phyloP scores from a whole-genome alignment of 495 filamentous ascomycete species.

The Xylaria scruposa region DNA sequence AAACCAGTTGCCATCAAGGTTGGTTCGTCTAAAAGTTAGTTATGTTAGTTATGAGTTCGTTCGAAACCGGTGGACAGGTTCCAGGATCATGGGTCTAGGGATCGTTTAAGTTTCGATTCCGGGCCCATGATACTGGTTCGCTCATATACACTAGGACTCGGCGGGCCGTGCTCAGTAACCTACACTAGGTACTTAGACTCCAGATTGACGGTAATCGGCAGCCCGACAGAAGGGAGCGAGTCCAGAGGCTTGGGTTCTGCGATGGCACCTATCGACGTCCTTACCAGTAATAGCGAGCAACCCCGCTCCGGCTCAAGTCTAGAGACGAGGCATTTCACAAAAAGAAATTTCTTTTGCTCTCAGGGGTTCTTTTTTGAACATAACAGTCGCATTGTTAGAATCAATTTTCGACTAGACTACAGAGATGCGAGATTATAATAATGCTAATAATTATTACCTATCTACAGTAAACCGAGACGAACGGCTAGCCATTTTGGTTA shows the following conservation, averaged over 20 bases:
- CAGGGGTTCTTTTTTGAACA: not conserved
- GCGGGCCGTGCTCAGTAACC: conserved; percentile 1
- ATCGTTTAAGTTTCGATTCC: conserved; percentile 10
- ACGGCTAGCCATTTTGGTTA: not conserved
- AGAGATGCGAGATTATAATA: not conserved
- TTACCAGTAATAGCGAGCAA: not conserved
- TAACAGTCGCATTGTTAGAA: not conserved
- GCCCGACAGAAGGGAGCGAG: not conserved
- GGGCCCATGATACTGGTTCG: conserved; percentile 19
- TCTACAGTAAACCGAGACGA: conserved; percentile 3
- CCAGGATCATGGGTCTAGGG: conserved; percentile 21
- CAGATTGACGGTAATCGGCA: conserved; percentile 13
- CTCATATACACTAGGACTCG: conserved; percentile 4
- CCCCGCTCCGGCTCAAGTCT: not conserved
- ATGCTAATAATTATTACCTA: not conserved
- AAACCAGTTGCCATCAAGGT: not conserved
- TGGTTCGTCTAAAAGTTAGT: not conserved
- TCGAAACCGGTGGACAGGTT: not conserved
- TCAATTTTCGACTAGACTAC: not conserved
- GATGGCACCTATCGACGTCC: not conserved
- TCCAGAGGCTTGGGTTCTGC: conserved; percentile 8
- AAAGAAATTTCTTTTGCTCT: not conserved
- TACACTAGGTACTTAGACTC: conserved; percentile 16
- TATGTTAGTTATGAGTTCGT: not conserved
- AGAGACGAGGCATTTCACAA: not conserved